These are phyloP conservation scores for Chimonanthus praecox DNA, from an alignment of 164 flowering plant species.

Conservation along the genomic window DNA sequence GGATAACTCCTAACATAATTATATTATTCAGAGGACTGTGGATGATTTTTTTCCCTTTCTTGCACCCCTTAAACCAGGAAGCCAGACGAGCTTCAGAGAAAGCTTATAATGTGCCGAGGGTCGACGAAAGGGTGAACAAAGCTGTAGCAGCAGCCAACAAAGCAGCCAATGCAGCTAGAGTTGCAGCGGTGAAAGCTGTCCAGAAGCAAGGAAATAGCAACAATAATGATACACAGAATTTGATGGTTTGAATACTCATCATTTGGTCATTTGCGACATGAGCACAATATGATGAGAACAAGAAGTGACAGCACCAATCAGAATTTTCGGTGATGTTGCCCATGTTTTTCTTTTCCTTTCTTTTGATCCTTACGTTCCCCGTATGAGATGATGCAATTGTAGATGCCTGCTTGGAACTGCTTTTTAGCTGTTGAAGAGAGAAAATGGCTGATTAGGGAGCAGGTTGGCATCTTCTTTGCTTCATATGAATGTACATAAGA, in stretches of 20 bases:
- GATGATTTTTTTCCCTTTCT: neutral
- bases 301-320: neutral
- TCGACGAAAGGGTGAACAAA: conserved; percentile 81
- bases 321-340: neutral
- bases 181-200: conserved; percentile 89
- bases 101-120: conserved; percentile 56
- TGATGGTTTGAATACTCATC: conserved; percentile 21
- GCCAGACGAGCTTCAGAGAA: conserved; percentile 77
- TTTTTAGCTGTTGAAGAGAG: conserved; percentile 3
- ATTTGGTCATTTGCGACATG: neutral
- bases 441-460: conserved; percentile 18
- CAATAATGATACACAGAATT: conserved; percentile 13
- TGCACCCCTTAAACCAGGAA: conserved; percentile 44
- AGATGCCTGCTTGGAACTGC: conserved; percentile 22
- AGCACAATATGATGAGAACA: neutral
- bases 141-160: conserved; percentile 78
- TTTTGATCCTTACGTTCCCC: neutral
- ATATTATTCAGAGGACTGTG: neutral
- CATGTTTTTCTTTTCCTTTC: neutral
- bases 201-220: conserved; percentile 53
- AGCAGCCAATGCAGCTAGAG: conserved; percentile 97
- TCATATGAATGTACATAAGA: conserved; percentile 18
- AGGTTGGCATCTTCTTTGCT: conserved; percentile 12
- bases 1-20: too few relatives aligned
- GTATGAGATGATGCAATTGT: conserved; percentile 4